Percentiles rank a stretch among this genome's conserved stretches.
Evolutionary conservation across 352 stramenopile species (phyloP).

Genomic region (Lagenidium giganteum): DNA sequence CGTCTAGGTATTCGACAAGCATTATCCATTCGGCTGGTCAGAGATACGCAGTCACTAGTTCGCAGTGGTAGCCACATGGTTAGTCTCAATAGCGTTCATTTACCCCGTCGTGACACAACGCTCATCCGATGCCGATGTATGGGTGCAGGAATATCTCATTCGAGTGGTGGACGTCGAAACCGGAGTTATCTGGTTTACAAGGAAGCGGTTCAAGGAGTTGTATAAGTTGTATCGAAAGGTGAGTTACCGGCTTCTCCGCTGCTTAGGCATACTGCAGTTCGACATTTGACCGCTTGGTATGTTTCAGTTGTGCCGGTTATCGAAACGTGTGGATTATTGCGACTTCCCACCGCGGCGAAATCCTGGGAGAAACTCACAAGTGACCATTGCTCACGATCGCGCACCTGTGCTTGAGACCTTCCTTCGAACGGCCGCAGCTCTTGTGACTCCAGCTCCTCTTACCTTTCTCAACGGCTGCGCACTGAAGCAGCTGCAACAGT

Average conservation of each 20-base stretch:
- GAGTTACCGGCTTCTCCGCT: constrained; percentile 4
- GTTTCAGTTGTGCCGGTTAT: constrained; percentile 60
- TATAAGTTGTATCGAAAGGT: constrained; percentile 84
- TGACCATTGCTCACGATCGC: constrained; percentile 58
- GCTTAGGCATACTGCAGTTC: background rate
- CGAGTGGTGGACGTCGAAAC: constrained; percentile 82
- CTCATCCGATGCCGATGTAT: background rate
- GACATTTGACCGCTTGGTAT: background rate
- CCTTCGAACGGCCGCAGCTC: constrained; percentile 54
- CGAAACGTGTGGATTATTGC: constrained; percentile 54
- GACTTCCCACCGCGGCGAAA: constrained; percentile 63
- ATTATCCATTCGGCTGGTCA: constrained; percentile 74
- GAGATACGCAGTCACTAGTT: constrained; percentile 45
- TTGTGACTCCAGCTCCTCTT: constrained; percentile 71
- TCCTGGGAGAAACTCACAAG: constrained; percentile 49
- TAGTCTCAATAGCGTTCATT: constrained; percentile 12
- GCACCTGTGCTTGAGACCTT: constrained; percentile 77
- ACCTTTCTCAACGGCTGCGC: constrained; percentile 69
- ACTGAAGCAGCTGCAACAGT: constrained; percentile 77
- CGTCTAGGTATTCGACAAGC: constrained; percentile 64
- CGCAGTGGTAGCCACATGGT: constrained; percentile 68
- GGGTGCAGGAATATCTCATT: constrained; percentile 73
- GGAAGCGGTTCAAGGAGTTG: constrained; percentile 76
- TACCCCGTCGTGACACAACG: background rate
- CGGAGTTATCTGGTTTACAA: constrained; percentile 81